Evolutionary conservation across 495 filamentous ascomycete genomes (phyloP).

Genomic region (Pyrenula aspistea): DNA sequence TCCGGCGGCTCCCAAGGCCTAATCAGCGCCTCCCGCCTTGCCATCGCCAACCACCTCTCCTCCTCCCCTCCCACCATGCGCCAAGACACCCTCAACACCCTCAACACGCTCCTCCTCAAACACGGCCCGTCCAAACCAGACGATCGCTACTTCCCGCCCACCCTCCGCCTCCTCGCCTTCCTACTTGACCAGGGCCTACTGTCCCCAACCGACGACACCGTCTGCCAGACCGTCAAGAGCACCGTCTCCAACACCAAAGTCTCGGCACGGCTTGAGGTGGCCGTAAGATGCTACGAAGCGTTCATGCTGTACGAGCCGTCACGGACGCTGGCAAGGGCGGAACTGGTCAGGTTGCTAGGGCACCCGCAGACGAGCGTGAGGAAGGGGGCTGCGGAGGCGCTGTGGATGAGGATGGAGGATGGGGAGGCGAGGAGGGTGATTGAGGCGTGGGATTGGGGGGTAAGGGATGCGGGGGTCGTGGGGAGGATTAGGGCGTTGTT

Average conservation of each 20-base stretch:
- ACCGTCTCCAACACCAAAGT: not conserved
- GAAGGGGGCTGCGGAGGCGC: not conserved
- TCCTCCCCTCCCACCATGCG: constrained; percentile 21
- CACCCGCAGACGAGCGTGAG: not conserved
- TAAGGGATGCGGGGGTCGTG: not conserved
- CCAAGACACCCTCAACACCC: constrained; percentile 12
- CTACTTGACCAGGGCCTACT: constrained; percentile 47
- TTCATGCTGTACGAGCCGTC: not conserved
- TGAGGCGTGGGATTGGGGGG: not conserved
- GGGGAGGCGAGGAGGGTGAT: not conserved
- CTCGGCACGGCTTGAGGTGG: not conserved
- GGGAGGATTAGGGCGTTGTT: not conserved
- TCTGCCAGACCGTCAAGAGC: not conserved
- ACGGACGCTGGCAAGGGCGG: not conserved
- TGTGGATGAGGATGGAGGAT: not conserved
- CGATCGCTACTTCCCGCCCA: constrained; percentile 63
- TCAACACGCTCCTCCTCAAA: not conserved
- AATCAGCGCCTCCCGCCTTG: constrained; percentile 58
- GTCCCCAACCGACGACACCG: not conserved
- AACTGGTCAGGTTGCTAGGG: not conserved
- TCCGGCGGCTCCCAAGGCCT: constrained; percentile 76
- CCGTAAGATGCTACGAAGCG: not conserved
- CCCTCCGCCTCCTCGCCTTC: constrained; percentile 63
- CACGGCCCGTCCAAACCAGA: constrained; percentile 10
- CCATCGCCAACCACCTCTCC: constrained; percentile 36